Percentiles rank a stretch among this genome's conserved stretches.
Evolutionary conservation across 2,329 filamentous ascomycete species (phyloP).

Genomic region (Aspergillus candidus): DNA sequence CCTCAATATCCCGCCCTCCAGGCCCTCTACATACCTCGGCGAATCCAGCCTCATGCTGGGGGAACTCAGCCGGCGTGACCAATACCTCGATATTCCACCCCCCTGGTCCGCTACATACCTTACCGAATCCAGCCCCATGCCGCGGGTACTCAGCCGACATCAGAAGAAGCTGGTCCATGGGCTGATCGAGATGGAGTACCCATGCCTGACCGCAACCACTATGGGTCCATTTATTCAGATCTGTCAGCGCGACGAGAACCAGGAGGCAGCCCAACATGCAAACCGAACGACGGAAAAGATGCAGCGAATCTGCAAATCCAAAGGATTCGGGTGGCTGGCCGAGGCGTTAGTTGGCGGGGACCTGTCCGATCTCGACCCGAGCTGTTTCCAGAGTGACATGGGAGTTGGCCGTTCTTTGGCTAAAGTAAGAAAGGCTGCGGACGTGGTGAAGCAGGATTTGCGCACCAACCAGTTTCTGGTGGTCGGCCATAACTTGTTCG

Average conservation of each 20-base stretch:
- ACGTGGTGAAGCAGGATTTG: constrained; percentile 36
- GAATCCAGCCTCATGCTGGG: constrained; percentile 17
- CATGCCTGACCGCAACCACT: constrained; percentile 33
- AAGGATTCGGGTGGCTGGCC: constrained; percentile 43
- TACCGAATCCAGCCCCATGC: constrained; percentile 13
- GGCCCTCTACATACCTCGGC: constrained; percentile 12
- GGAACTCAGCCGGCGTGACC: constrained; percentile 37
- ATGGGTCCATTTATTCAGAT: constrained; percentile 38
- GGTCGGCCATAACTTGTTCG: constrained; percentile 59
- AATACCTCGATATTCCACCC: constrained; percentile 40
- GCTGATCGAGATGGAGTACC: constrained; percentile 57
- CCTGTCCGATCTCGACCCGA: constrained; percentile 29
- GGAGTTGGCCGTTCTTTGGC: constrained; percentile 10
- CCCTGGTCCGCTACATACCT: constrained; percentile 17
- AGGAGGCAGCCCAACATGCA: constrained; percentile 27
- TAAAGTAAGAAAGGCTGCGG: constrained; percentile 20
- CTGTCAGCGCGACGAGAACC: constrained; percentile 29
- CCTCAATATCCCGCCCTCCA: constrained; percentile 42
- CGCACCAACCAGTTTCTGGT: constrained; percentile 45
- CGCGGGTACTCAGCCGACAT: constrained; percentile 47
- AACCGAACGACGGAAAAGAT: constrained; percentile 21
- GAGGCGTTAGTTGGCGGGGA: constrained; percentile 42
- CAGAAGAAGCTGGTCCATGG: constrained; percentile 63
- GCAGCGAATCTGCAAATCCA: constrained; percentile 29
- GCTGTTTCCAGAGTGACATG: constrained; percentile 26